phyloP scores from a whole-genome alignment of 2,329 filamentous ascomycete genomes.

The Cadophora malorum region DNA sequence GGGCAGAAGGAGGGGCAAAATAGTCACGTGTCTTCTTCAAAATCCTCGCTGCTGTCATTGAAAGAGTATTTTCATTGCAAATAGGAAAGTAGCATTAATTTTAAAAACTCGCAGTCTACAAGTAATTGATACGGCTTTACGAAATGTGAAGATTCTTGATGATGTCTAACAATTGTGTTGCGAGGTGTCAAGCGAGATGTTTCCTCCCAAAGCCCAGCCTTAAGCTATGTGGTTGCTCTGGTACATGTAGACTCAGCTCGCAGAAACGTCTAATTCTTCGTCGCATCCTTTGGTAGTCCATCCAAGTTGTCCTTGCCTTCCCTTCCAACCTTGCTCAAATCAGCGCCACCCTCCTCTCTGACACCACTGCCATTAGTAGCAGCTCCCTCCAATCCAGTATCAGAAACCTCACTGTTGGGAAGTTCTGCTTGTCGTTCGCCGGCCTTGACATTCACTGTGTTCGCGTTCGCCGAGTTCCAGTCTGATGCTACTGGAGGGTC shows the following conservation, averaged over 20 bases:
- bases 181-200: neutral
- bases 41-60: too few species aligned
- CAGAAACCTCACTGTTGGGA: constrained; percentile 55
- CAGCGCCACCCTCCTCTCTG: constrained; percentile 54
- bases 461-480: constrained; percentile 74
- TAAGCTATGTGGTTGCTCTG: neutral
- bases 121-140: too few species aligned
- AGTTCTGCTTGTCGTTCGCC: constrained; percentile 57
- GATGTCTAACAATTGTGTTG: neutral
- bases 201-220: neutral
- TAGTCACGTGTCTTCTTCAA: neutral
- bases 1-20: constrained; percentile 9
- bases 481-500: constrained; percentile 78
- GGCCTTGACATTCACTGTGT: constrained; percentile 70
- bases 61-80: too few species aligned
- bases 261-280: constrained; percentile 18
- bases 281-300: constrained; percentile 61
- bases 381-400: constrained; percentile 62
- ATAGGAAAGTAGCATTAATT: too few species aligned
- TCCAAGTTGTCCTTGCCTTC: constrained; percentile 64
- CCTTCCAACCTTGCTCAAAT: constrained; percentile 67
- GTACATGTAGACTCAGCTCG: neutral
- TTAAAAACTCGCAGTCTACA: too few species aligned
- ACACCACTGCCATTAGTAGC: constrained; percentile 63
- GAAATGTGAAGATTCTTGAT: neutral